Base-by-base conservation (phyloP, 495 filamentous ascomycete species). In the Aspergillus affinis region DNA sequence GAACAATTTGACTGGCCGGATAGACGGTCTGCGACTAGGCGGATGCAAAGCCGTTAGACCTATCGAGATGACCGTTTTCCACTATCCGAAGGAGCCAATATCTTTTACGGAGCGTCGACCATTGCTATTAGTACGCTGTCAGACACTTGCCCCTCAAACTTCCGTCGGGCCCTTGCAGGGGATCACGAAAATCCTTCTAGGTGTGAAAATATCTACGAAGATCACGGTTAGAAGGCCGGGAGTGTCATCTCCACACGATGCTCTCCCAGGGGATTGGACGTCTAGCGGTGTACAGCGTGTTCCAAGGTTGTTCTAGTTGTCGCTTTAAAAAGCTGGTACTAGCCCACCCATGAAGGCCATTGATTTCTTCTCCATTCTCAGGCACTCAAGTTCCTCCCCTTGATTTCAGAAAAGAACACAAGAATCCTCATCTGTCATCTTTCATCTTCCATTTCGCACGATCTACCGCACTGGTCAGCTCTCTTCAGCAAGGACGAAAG, bases 91-190 rank as follows among this genome's bases (percentile, higher is more conserved):
- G 36, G 36, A 41, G 36, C 10, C 12, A 41, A 41, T 41, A 41
- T 41, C 13, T 6, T 6, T 41, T 41, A 41, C 36, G 36, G 36
- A 41, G 36, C 9, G 4, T 4, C 13, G 36, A 41, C 36, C 36
- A 41, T 13, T 41, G 59, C 48, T 60, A 56, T 53, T 50, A 57
- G 53, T 55, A 55, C 66, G 30, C 57, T 61, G 64, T 69, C 62
- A 63, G 65, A 70, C 65, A 64, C 57, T 62, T 70, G 69, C 68
- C 69, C 63, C 68, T 32, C 63, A 69, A 60, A 64, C 53, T 69
- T 64, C 67, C 68, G 65, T 58, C 75, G 75, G 75, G 69, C 68
- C 70, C 73, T 77, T 77, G 73, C 75, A 77, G 73, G 29, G 49
- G 30, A n/a, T 30, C 48, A 58, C 54, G 62, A 66, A 61, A 64